A percentile compares a stretch with the other conserved stretches of the same genome.
Conservation (phyloP, 2,329 filamentous ascomycete genomes). For the Metarhizium album region DNA sequence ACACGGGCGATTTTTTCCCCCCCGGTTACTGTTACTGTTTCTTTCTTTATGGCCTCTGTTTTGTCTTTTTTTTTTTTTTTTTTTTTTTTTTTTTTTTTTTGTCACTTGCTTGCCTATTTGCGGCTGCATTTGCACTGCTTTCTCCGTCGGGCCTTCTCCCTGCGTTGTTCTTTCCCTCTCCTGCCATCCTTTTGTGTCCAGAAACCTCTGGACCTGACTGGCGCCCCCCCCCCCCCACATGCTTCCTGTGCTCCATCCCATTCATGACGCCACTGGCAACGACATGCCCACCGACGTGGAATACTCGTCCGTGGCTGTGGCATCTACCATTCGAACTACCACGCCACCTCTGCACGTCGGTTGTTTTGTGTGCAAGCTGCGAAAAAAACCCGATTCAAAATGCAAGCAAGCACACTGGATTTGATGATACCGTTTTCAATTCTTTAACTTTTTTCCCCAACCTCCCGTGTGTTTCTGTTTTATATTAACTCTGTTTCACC, state of each 20-base stretch:
- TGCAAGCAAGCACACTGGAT: background rate
- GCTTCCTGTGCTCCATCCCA: slow-evolving; percentile 6
- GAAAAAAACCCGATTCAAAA: background rate
- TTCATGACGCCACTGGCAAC: slow-evolving; percentile 4
- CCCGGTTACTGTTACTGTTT: too few relatives aligned
- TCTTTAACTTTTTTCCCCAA: background rate
- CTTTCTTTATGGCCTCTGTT: too few relatives aligned
- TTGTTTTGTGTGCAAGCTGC: background rate
- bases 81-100: too few relatives aligned
- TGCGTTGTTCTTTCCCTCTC: slow-evolving; percentile 5
- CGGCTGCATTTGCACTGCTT: background rate
- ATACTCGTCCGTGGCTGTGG: background rate
- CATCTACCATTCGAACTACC: background rate
- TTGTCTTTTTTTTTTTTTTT: too few relatives aligned
- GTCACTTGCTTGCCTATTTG: too few relatives aligned
- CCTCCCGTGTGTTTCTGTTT: background rate
- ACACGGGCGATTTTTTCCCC: too few relatives aligned
- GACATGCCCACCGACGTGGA: background rate
- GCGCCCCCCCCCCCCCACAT: slow-evolving; percentile 2
- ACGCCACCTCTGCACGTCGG: too few relatives aligned
- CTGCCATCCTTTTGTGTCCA: background rate
- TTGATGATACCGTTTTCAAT: background rate
- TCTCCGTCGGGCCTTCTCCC: slow-evolving; percentile 2
- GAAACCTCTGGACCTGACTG: slow-evolving; percentile 5
- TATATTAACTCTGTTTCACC: background rate